These are phyloP conservation scores for Lepidium sativum DNA, from an alignment of 345 rosid genomes.

Conservation along the genomic window DNA sequence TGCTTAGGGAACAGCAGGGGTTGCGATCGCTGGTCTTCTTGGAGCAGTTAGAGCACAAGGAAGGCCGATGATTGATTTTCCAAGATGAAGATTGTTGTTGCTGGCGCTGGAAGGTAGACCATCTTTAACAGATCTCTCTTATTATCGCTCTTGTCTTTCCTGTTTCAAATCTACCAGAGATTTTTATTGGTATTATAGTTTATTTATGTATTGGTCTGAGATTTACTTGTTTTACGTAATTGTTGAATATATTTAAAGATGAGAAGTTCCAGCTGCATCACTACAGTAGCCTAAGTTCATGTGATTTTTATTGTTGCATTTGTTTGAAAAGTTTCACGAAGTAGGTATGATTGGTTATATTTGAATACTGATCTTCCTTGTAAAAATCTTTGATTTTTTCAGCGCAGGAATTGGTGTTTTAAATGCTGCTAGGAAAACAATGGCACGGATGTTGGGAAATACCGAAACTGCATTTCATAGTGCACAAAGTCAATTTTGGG, in stretches of 20 bases:
- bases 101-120: constrained; percentile 94
- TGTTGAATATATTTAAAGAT: neutral
- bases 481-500: constrained; percentile 95
- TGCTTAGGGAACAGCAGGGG: constrained; percentile 92
- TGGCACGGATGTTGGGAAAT: constrained; percentile 97
- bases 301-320: neutral
- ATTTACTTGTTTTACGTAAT: neutral
- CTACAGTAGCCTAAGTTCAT: neutral
- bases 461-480: constrained; percentile 76
- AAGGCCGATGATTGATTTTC: constrained; percentile 91
- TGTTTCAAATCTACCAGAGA: neutral
- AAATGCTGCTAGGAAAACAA: constrained; percentile 94
- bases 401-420: constrained; percentile 98
- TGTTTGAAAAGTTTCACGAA: neutral
- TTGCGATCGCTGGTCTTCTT: constrained; percentile 95
- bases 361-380: constrained; percentile 4
- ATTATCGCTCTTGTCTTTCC: neutral
- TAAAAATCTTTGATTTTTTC: constrained; percentile 27
- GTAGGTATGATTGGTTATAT: neutral
- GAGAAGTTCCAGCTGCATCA: neutral
- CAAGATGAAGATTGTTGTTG: constrained; percentile 93
- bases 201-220: neutral
- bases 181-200: neutral
- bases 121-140: neutral
- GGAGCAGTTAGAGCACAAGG: constrained; percentile 99